phyloP scores from a whole-genome alignment of 2,329 filamentous ascomycete species.

The Cercospora nicotianae region DNA sequence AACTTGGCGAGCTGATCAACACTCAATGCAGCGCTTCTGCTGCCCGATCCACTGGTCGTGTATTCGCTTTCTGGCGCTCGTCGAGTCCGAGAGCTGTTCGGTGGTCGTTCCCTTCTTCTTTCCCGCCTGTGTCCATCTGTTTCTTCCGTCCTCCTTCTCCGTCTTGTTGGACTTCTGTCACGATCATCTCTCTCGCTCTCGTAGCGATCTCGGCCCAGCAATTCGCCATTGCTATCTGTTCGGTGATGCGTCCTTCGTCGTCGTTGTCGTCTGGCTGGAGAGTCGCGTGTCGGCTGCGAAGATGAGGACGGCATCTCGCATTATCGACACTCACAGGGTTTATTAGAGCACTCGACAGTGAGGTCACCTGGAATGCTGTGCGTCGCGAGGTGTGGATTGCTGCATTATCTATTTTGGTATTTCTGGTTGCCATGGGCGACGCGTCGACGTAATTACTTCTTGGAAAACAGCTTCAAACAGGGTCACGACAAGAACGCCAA shows the following conservation, averaged over 20 bases:
- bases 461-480: not conserved
- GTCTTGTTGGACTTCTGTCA: not conserved
- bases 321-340: not conserved
- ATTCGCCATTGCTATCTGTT: constrained; percentile 39
- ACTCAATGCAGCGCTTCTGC: constrained; percentile 45
- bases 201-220: constrained; percentile 23
- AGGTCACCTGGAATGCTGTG: constrained; percentile 16
- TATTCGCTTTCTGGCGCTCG: constrained; percentile 18
- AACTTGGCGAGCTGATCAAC: constrained; percentile 65
- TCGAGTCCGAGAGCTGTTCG: constrained; percentile 7
- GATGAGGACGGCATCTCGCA: constrained; percentile 10
- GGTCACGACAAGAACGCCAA: not conserved
- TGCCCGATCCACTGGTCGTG: constrained; percentile 11
- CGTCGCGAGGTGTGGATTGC: constrained; percentile 37
- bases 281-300: constrained; percentile 27
- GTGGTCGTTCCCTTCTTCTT: constrained; percentile 6
- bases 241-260: constrained; percentile 38
- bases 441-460: not conserved
- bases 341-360: not conserved
- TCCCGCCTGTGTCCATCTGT: not conserved
- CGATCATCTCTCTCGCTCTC: constrained; percentile 13
- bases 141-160: constrained; percentile 1
- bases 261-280: constrained; percentile 34
- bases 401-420: constrained; percentile 72
- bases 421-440: constrained; percentile 72